A percentile compares a stretch with the other conserved stretches of the same genome.
These are phyloP conservation scores for Physcomitrium patens DNA, from an alignment of 225 moss, liverwort and hornwort genomes.

Conservation along the genomic window DNA sequence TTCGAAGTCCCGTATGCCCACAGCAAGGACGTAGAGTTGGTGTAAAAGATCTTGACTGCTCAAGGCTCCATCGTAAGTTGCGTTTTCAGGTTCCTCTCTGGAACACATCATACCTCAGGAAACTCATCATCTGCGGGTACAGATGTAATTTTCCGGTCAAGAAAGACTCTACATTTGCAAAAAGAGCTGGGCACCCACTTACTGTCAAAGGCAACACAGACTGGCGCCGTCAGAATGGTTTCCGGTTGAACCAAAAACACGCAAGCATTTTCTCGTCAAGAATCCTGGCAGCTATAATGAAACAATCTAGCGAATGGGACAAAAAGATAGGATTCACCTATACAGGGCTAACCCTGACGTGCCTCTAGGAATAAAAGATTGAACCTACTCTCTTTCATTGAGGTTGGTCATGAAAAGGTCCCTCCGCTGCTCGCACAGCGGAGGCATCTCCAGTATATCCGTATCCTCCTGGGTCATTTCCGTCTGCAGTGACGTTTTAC, in stretches of 20 bases:
- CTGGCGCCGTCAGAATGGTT: not conserved
- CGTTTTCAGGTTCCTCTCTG: constrained; percentile 38
- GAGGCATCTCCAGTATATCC: constrained; percentile 17
- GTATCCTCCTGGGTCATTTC: constrained; percentile 39
- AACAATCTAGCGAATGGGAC: not conserved
- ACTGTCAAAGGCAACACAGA: not conserved
- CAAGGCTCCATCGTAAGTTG: constrained; percentile 27
- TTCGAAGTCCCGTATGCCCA: constrained; percentile 54
- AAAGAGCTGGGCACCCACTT: constrained; percentile 5
- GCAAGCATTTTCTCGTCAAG: constrained; percentile 8
- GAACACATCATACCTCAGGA: constrained; percentile 50
- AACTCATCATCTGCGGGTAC: constrained; percentile 43
- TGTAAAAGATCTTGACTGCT: constrained; percentile 56
- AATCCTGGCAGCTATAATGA: not conserved
- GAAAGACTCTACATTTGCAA: constrained; percentile 27
- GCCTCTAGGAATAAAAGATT: constrained; percentile 1
- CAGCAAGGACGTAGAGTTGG: constrained; percentile 50
- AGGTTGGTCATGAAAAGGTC: not conserved
- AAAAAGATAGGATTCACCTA: not conserved
- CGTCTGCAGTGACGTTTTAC: constrained; percentile 38
- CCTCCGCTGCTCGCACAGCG: constrained; percentile 16
- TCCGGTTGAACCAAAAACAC: not conserved
- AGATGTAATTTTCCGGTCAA: constrained; percentile 38
- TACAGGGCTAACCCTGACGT: constrained; percentile 1
- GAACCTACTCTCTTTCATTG: constrained; percentile 31